A percentile compares a stretch with the other conserved stretches of the same genome.
These are phyloP conservation scores for Mortierella sp. DNA, from an alignment of 371 early-diverging fungal genomes.

Conservation along the genomic window DNA sequence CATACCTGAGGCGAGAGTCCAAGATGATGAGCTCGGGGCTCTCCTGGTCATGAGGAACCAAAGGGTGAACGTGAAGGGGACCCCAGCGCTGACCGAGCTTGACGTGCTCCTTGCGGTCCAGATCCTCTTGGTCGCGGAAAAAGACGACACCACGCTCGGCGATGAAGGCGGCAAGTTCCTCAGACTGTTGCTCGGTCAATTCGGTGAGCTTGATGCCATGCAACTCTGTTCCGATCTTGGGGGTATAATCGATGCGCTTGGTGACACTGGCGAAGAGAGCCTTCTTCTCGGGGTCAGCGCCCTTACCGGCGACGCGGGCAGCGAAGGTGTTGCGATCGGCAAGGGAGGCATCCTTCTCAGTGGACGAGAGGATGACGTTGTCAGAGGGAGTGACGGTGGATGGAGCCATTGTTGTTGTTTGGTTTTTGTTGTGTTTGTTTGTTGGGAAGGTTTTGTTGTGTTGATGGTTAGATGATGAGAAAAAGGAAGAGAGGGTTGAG, in stretches of 20 bases:
- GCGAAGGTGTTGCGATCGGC: constrained; percentile 58
- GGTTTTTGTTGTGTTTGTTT: background rate
- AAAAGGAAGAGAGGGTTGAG: background rate
- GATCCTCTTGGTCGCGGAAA: constrained; percentile 69
- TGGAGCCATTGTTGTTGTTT: constrained; percentile 24
- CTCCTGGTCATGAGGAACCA: constrained; percentile 54
- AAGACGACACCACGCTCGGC: constrained; percentile 76
- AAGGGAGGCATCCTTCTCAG: constrained; percentile 40
- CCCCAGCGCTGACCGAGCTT: constrained; percentile 69
- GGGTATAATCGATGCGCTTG: constrained; percentile 72
- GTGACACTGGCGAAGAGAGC: constrained; percentile 69
- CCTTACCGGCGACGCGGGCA: constrained; percentile 60
- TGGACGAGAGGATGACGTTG: constrained; percentile 40
- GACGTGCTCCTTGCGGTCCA: constrained; percentile 64
- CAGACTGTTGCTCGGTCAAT: constrained; percentile 67
- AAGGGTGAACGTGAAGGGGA: constrained; percentile 71
- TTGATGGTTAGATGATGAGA: background rate
- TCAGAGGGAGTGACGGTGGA: constrained; percentile 16
- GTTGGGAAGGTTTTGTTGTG: constrained; percentile 2
- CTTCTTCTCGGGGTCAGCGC: constrained; percentile 71
- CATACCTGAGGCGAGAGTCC: constrained; percentile 49
- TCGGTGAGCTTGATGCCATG: constrained; percentile 70
- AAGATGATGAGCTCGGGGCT: constrained; percentile 54
- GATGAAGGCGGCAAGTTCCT: constrained; percentile 69
- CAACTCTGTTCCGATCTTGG: constrained; percentile 79